Evolutionary conservation across 2,329 filamentous ascomycete species (phyloP), one percentile per base, ranked within the genome.

Genomic region (Colletotrichum ledebouriae): DNA sequence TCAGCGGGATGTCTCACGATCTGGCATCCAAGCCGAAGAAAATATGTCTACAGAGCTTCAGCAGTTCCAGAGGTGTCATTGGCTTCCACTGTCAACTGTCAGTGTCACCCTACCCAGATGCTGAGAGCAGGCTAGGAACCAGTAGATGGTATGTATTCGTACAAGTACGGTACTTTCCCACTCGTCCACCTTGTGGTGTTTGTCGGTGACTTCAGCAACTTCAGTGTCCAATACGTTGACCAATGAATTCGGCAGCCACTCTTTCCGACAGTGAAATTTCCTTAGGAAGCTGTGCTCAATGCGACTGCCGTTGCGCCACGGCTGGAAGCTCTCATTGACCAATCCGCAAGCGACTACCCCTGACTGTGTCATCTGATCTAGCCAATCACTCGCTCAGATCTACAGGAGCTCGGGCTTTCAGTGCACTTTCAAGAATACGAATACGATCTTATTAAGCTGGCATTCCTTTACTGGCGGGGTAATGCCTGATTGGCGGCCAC

Each of bases 401-500:
- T 56, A 6, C 34, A 29, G 5, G 15, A 58, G 55, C 39, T 34
- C 55, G 10, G 17, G 39, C 15, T 7, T 12, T 6, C 13, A 12
- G 29, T 20, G 3, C 29, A n/a, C 3, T 41, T 29, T 53, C 34
- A 49, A 25, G 2, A 53, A 63, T 46, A 67, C 63, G 63, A 67
- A 67, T 61, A 67, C 63, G 63, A 67, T 49, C 29, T 46, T 46
- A 39, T 50, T 64, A 64, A 50, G 61, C 41, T 50, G 34, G 9
- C 17, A 17, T 12, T 41, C 12, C 15, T 10, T n/a, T 20, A 9
- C 5, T 44, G 41, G 63, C 22, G 58, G 63, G 63, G 58, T 66
- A 47, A 42, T 42, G 53, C 53, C 44, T 50, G 52, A 41, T 59
- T 41, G 34, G 33, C 20, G n/a, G 29, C 41, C n/a, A 53, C 47